A percentile compares a stretch with the other conserved stretches of the same genome.
Evolutionary conservation across 495 filamentous ascomycete species (phyloP).

Genomic region (Aspergillus egyptiacus): DNA sequence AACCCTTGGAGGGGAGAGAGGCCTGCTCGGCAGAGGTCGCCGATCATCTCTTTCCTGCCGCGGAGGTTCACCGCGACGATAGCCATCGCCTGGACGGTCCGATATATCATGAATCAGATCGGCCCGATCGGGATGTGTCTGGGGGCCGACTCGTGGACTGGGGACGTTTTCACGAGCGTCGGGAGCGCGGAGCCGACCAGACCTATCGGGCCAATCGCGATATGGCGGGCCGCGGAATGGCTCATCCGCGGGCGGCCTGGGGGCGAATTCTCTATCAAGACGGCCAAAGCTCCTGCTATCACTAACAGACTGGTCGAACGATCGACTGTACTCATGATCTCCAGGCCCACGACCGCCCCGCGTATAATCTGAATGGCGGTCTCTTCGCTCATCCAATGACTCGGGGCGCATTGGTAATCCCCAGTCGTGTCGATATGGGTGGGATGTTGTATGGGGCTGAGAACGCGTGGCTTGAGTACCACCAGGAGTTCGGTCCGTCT

Average conservation of each 20-base stretch:
- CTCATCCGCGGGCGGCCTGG: slow-evolving; percentile 34
- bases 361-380: slow-evolving; percentile 33
- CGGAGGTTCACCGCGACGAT: slow-evolving; percentile 29
- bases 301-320: slow-evolving; percentile 27
- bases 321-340: slow-evolving; percentile 30
- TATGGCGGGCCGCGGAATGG: slow-evolving; percentile 36
- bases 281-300: slow-evolving; percentile 30
- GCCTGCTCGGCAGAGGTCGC: slow-evolving; percentile 22
- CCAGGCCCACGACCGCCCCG: slow-evolving; percentile 32
- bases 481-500: slow-evolving; percentile 26
- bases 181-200: slow-evolving; percentile 29
- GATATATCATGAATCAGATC: slow-evolving; percentile 34
- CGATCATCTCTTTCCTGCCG: slow-evolving; percentile 37
- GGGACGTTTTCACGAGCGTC: slow-evolving; percentile 17
- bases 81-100: slow-evolving; percentile 28
- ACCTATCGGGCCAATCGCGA: slow-evolving; percentile 39
- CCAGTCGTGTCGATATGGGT: slow-evolving; percentile 25
- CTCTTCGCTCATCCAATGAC: slow-evolving; percentile 34
- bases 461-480: slow-evolving; percentile 22
- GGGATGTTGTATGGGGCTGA: slow-evolving; percentile 29
- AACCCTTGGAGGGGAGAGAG: slow-evolving; percentile 27
- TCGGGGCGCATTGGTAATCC: slow-evolving; percentile 37
- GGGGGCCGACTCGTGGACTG: slow-evolving; percentile 18
- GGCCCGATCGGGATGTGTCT: slow-evolving; percentile 29
- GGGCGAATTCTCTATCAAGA: slow-evolving; percentile 32